phyloP scores from a whole-genome alignment of 306 rosid species.

The Dryas drummondii region DNA sequence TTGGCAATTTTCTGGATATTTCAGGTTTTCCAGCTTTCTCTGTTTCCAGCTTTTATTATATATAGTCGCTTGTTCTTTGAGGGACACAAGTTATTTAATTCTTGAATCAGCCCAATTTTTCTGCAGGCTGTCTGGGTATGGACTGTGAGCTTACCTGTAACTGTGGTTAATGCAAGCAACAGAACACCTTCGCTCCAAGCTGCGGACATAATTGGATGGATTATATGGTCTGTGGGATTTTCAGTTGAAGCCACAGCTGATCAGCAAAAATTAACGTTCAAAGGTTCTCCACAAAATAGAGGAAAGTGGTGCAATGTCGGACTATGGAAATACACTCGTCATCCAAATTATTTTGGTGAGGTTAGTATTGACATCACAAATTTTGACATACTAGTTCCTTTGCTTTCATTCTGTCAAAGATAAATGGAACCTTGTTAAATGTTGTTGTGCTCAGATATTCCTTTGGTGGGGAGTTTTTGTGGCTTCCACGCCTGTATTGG shows the following conservation, averaged over 20 bases:
- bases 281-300: slow-evolving; percentile 56
- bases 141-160: slow-evolving; percentile 91
- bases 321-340: slow-evolving; percentile 88
- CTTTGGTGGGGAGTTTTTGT: slow-evolving; percentile 99
- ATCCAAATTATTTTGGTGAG: slow-evolving; percentile 98
- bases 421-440: slow-evolving; percentile 25
- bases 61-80: not conserved
- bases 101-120: not conserved
- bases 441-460: slow-evolving; percentile 52
- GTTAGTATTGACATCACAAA: slow-evolving; percentile 43
- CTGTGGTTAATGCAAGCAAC: slow-evolving; percentile 76
- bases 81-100: not conserved
- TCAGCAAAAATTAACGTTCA: slow-evolving; percentile 79
- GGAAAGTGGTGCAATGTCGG: slow-evolving; percentile 90
- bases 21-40: slow-evolving; percentile 58
- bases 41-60: slow-evolving; percentile 10
- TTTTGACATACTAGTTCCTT: not conserved
- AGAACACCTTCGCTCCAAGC: slow-evolving; percentile 56
- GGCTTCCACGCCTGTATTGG: slow-evolving; percentile 70
- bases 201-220: slow-evolving; percentile 80
- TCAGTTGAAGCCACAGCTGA: slow-evolving; percentile 74
- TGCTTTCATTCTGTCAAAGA: slow-evolving; percentile 4
- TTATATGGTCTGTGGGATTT: slow-evolving; percentile 77
- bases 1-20: slow-evolving; percentile 91
- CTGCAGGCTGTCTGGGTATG: slow-evolving; percentile 97